Evolutionary conservation across 2,329 filamentous ascomycete genomes (phyloP).

Genomic region (Epichloe brachyelytri): DNA sequence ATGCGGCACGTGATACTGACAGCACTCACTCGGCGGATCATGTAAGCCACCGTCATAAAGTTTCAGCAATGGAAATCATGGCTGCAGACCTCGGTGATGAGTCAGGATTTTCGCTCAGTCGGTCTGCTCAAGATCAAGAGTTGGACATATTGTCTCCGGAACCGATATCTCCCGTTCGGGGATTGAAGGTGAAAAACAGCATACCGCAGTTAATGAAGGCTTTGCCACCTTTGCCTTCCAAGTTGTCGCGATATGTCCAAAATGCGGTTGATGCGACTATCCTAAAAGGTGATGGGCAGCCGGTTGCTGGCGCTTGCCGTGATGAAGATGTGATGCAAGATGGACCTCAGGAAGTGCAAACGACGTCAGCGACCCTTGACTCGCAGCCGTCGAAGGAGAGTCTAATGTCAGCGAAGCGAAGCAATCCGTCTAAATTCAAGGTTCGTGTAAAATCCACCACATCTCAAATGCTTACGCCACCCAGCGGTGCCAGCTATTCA

Average conservation of each 20-base stretch:
- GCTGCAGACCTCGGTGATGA: constrained; percentile 5
- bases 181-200: constrained; percentile 34
- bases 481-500: background rate
- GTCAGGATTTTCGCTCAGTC: constrained; percentile 1
- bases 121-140: constrained; percentile 5
- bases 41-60: constrained; percentile 12
- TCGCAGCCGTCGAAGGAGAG: background rate
- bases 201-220: constrained; percentile 41
- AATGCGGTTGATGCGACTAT: background rate
- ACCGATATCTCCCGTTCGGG: constrained; percentile 32
- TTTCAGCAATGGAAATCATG: constrained; percentile 13
- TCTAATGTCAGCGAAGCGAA: background rate
- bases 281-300: background rate
- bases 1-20: background rate
- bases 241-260: constrained; percentile 6
- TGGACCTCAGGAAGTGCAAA: background rate
- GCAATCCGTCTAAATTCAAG: constrained; percentile 15
- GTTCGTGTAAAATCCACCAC: constrained; percentile 14
- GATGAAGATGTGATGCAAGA: background rate
- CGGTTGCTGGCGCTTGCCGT: background rate
- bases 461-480: constrained; percentile 4
- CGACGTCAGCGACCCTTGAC: too few species aligned
- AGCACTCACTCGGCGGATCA: constrained; percentile 1
- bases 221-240: constrained; percentile 31
- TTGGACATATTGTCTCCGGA: constrained; percentile 31